Evolutionary conservation across 116 monocot genomes (phyloP).

Genomic region (Cymodocea nodosa): DNA sequence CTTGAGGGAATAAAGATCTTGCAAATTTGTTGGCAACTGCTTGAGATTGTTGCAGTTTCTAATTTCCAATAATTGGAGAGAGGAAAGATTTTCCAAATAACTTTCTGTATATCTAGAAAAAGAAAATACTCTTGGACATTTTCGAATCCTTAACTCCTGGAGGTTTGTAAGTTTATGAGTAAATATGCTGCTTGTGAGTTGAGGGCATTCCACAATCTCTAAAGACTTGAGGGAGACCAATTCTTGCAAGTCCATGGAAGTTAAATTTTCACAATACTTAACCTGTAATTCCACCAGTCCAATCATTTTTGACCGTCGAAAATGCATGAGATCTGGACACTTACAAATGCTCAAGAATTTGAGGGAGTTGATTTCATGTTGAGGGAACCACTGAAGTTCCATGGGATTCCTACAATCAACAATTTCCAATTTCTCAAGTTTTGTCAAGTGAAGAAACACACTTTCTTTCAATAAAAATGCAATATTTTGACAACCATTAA

Average conservation of each 20-base stretch:
- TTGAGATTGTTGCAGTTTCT: neutral
- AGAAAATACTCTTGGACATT: neutral
- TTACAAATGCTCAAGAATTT: neutral
- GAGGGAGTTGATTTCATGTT: neutral
- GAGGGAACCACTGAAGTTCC: neutral
- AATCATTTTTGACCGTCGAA: neutral
- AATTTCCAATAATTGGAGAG: neutral
- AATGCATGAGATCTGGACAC: neutral
- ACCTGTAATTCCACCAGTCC: neutral
- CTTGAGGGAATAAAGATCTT: neutral
- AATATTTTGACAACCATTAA: neutral
- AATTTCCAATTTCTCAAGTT: constrained; percentile 1
- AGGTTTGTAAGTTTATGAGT: neutral
- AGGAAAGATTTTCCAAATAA: neutral
- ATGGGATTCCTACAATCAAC: neutral
- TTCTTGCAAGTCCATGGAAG: constrained; percentile 1
- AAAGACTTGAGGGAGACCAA: neutral
- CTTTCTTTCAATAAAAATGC: neutral
- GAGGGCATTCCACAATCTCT: neutral
- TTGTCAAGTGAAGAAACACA: neutral
- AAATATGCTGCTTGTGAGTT: neutral
- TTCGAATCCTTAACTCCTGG: neutral
- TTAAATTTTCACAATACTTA: neutral
- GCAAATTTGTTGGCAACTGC: neutral
- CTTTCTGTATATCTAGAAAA: neutral